Conservation (phyloP, 2,329 filamentous ascomycete genomes). For the Arthrobotrys pseudoclavata region DNA sequence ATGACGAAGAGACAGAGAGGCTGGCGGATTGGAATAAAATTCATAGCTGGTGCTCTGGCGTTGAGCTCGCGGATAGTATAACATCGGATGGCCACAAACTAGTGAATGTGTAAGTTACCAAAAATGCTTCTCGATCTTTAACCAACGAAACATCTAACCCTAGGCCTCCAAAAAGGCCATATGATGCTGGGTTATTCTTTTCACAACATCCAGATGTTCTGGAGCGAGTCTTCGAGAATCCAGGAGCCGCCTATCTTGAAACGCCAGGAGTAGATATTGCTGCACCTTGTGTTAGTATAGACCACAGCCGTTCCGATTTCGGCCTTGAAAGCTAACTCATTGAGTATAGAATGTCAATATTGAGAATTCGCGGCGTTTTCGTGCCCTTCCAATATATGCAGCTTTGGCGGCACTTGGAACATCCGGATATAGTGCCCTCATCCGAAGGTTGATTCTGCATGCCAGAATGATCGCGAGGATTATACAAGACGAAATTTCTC, state of each 20-base stretch:
- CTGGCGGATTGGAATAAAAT: conserved; percentile 63
- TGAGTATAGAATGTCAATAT: conserved; percentile 77
- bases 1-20: conserved; percentile 40
- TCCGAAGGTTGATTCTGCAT: conserved; percentile 79
- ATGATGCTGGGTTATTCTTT: conserved; percentile 92
- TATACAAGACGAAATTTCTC: conserved; percentile 29
- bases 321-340: background rate
- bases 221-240: conserved; percentile 80
- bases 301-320: background rate
- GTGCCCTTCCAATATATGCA: conserved; percentile 89
- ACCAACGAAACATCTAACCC: background rate
- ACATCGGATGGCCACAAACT: conserved; percentile 89
- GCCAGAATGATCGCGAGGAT: conserved; percentile 77
- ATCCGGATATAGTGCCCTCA: conserved; percentile 76
- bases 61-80: conserved; percentile 89
- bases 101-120: conserved; percentile 77
- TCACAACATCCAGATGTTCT: conserved; percentile 75
- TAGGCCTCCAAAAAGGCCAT: conserved; percentile 72
- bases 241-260: conserved; percentile 83
- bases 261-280: conserved; percentile 34
- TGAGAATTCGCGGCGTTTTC: conserved; percentile 91
- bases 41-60: conserved; percentile 71
- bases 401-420: conserved; percentile 81
- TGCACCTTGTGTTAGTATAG: conserved; percentile 43
- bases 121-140: background rate